Percentiles rank a stretch among this genome's conserved stretches.
Evolutionary conservation across 2,329 filamentous ascomycete genomes (phyloP).

Genomic region (Alternaria ethzedia): DNA sequence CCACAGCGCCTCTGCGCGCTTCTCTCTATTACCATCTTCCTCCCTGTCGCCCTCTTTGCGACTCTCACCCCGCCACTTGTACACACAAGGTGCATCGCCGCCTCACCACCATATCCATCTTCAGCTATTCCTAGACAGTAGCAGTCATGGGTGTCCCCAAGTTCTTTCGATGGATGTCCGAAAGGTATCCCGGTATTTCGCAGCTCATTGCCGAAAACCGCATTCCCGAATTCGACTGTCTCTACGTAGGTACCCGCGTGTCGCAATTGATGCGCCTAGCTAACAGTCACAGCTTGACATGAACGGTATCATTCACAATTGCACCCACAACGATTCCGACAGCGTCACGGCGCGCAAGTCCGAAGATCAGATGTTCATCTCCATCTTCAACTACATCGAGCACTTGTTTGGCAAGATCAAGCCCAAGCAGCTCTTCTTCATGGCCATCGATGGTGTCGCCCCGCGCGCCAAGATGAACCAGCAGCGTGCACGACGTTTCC

Average conservation of each 20-base stretch:
- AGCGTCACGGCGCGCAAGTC: conserved; percentile 90
- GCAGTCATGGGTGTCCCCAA: conserved; percentile 75
- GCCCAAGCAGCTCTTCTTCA: conserved; percentile 97
- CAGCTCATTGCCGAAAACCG: conserved; percentile 98
- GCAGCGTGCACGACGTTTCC: conserved; percentile 91
- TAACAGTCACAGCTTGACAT: conserved; percentile 72
- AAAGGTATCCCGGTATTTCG: conserved; percentile 97
- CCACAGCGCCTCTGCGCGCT: conserved; percentile 11
- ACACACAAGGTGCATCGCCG: conserved; percentile 1
- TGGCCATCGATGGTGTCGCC: conserved; percentile 98
- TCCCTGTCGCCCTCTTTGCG: conserved; percentile 5
- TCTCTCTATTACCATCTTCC: conserved; percentile 8
- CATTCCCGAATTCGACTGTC: conserved; percentile 97
- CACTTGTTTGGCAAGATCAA: conserved; percentile 99
- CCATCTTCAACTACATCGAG: conserved; percentile 99
- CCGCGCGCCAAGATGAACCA: conserved; percentile 99
- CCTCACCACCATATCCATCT: conserved; percentile 13
- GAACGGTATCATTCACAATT: conserved; percentile 99
- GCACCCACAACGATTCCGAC: conserved; percentile 95
- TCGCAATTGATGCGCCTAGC: conserved; percentile 7
- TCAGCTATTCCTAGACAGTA: conserved; percentile 24
- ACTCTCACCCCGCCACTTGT: not conserved
- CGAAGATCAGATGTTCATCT: conserved; percentile 99
- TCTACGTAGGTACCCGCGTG: conserved; percentile 69
- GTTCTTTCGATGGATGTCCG: conserved; percentile 98